Evolutionary conservation across 1,284 basidiomycete genomes (phyloP), one percentile per base, ranked within the genome.

Genomic region (Melampsora larici-populina): DNA sequence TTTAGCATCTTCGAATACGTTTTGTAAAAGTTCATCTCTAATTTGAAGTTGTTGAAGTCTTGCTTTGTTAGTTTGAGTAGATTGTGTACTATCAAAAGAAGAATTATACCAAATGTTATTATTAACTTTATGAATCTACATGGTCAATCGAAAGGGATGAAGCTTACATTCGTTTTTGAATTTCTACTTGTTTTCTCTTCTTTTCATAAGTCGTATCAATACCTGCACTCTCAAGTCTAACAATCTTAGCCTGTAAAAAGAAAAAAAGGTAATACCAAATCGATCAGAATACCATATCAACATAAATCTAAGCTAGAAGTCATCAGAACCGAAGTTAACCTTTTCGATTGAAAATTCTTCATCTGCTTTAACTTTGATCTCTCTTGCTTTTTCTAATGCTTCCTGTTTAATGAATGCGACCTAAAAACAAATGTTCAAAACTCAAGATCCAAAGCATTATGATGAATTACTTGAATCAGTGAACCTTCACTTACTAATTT

Each of bases 301-400:
- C 5, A 6, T 33, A 43, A 24, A 46, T n/a, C 49, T 1, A 24
- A 18, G 36, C 18, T 18, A 4, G 18, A 8, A 6, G 13, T n/a
- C 6, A 48, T 33, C 9, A 0, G n/a, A 5, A 26, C 24, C 11
- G 31, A 33, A 36, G 49, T 17, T 49, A 62, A 92, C 94, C 89
- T 97, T 97, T 85, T 97, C 94, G 81, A 97, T 97, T 26, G 94
- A 91, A 84, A 97, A 97, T 86, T 97, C 94, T 85, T 97, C 94
- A 80, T 97, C 94, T 0, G 95, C 94, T 85, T 97, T 97, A 79
- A 97, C 92, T 81, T 89, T 91, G 81, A 97, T 93, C 86, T 97
- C 94, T n/a, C 95, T 87, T 0, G 93, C 94, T 85, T 97, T 97
- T 86, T 97, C 95, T 81, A 92, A 86, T 2, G 94, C 94, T 85